Conservation (phyloP, 2,329 filamentous ascomycete species). For the Atkinsonella texensis region DNA sequence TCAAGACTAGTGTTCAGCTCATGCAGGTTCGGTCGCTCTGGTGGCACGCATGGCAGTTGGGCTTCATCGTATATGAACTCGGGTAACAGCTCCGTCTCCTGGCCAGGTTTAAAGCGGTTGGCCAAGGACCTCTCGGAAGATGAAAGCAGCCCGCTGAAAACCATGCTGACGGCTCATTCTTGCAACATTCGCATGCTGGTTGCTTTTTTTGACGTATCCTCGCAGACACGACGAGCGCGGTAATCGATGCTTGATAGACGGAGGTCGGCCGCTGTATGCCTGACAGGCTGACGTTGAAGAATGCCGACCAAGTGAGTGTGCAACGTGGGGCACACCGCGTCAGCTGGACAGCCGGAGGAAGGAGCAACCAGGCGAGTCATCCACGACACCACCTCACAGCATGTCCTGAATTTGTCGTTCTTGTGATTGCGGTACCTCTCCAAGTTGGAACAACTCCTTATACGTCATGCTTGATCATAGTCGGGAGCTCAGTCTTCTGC, state of each 20-base stretch:
- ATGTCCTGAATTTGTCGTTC: background rate
- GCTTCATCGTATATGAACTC: slow-evolving; percentile 45
- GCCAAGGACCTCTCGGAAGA: slow-evolving; percentile 26
- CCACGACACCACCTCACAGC: background rate
- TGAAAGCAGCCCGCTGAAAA: slow-evolving; percentile 35
- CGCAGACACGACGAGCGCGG: background rate
- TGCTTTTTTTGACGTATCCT: background rate
- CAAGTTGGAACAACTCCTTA: too few relatives aligned
- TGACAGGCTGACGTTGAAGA: background rate
- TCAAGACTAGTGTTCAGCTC: slow-evolving; percentile 60
- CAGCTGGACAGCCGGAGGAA: background rate
- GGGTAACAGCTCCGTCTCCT: slow-evolving; percentile 17
- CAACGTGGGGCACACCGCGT: background rate
- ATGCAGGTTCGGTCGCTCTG: slow-evolving; percentile 49
- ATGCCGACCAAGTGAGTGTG: background rate
- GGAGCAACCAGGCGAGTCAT: background rate
- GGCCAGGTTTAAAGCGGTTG: slow-evolving; percentile 18
- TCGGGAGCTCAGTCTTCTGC: too few relatives aligned
- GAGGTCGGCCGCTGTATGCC: background rate
- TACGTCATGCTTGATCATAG: too few relatives aligned
- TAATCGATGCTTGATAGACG: background rate
- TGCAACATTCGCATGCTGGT: slow-evolving; percentile 7
- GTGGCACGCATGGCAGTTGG: slow-evolving; percentile 35
- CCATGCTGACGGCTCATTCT: slow-evolving; percentile 33
- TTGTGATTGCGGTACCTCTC: background rate